Conservation (phyloP, 805 yeast genomes). For the Yarrowia yakushimensis region DNA sequence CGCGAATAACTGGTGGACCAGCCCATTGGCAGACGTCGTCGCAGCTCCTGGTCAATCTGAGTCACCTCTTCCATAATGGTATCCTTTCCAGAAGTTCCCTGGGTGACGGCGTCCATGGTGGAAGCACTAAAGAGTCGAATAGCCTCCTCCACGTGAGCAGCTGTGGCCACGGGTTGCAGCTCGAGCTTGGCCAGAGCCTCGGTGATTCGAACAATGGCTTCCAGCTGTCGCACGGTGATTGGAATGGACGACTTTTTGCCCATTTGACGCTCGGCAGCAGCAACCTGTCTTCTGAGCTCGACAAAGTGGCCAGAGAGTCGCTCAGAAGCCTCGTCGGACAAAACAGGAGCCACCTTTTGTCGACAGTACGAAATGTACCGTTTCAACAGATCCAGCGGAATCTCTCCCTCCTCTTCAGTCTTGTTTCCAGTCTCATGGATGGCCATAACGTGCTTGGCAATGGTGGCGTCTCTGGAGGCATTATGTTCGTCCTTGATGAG, state of each 20-base stretch:
- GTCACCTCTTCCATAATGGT: slow-evolving; percentile 68
- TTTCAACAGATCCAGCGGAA: slow-evolving; percentile 86
- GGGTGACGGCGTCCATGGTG: slow-evolving; percentile 90
- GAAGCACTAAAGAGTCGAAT: slow-evolving; percentile 92
- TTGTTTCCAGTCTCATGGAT: slow-evolving; percentile 79
- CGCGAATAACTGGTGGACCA: slow-evolving; percentile 91
- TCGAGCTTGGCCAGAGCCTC: slow-evolving; percentile 89
- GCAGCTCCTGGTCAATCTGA: slow-evolving; percentile 76
- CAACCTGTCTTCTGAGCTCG: slow-evolving; percentile 78
- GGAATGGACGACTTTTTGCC: slow-evolving; percentile 94
- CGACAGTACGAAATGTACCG: slow-evolving; percentile 89
- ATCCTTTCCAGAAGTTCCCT: slow-evolving; percentile 51
- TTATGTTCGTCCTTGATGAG: slow-evolving; percentile 95
- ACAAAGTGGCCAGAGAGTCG: slow-evolving; percentile 89
- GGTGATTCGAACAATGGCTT: slow-evolving; percentile 93
- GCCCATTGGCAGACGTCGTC: slow-evolving; percentile 90
- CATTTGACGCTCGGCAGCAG: slow-evolving; percentile 72
- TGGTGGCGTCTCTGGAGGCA: slow-evolving; percentile 74
- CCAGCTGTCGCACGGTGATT: slow-evolving; percentile 94
- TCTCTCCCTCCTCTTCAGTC: slow-evolving; percentile 62
- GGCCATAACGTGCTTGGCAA: slow-evolving; percentile 93
- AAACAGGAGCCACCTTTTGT: slow-evolving; percentile 85
- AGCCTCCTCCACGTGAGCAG: slow-evolving; percentile 92
- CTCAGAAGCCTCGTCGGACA: slow-evolving; percentile 85
- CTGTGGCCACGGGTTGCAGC: slow-evolving; percentile 77